Evolutionary conservation across 2,329 filamentous ascomycete genomes (phyloP).

Genomic region (Colletotrichum lindemuthianum): DNA sequence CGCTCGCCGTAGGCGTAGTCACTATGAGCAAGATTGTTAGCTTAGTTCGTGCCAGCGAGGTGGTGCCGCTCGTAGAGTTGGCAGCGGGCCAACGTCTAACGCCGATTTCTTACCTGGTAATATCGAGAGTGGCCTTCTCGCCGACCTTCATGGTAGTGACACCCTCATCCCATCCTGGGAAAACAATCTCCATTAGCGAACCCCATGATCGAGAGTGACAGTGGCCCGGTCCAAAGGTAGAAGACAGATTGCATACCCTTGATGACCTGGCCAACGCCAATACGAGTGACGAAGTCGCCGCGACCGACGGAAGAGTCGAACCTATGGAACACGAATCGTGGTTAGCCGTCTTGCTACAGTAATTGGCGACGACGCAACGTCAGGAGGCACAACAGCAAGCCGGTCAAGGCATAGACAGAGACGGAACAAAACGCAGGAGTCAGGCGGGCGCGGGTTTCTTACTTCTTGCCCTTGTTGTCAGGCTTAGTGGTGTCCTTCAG

Average conservation of each 20-base stretch:
- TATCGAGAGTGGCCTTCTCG: slow-evolving; percentile 88
- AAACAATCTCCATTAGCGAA: too few relatives aligned
- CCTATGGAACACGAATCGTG: slow-evolving; percentile 57
- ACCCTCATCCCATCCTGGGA: slow-evolving; percentile 83
- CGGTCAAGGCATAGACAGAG: background rate
- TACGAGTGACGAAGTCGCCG: slow-evolving; percentile 78
- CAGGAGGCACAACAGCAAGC: too few relatives aligned
- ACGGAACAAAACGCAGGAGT: too few relatives aligned
- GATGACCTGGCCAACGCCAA: slow-evolving; percentile 88
- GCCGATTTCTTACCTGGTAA: slow-evolving; percentile 69
- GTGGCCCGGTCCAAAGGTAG: too few relatives aligned
- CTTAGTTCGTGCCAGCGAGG: background rate
- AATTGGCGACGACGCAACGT: background rate
- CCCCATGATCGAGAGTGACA: too few relatives aligned
- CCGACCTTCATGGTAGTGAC: slow-evolving; percentile 88
- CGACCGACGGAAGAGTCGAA: slow-evolving; percentile 89
- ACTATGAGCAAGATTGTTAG: slow-evolving; percentile 47
- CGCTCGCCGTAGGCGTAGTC: slow-evolving; percentile 72
- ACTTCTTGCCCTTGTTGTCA: slow-evolving; percentile 78
- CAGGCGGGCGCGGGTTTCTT: slow-evolving; percentile 36
- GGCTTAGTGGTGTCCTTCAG: slow-evolving; percentile 74
- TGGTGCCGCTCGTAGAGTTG: too few relatives aligned
- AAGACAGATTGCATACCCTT: slow-evolving; percentile 66
- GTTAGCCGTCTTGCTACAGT: slow-evolving; percentile 32
- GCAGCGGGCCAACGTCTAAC: too few relatives aligned